Evolutionary conservation across 2,329 filamentous ascomycete genomes (phyloP), one percentile per base, ranked within the genome.

Genomic region (Raffaelea arxii): DNA sequence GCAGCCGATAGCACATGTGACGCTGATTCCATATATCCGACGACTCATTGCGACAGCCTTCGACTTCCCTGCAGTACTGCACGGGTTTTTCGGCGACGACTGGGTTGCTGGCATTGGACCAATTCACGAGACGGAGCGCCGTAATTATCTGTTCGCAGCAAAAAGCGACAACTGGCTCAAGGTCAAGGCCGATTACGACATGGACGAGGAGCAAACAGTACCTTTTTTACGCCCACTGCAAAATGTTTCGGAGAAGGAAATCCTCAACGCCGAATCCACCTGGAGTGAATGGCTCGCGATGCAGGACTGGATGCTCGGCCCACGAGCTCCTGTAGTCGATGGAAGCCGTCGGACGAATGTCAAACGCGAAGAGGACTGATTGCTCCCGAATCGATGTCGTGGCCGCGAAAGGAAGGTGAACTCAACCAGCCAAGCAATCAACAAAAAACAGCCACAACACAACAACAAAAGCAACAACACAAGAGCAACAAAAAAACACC

Each of bases 231-330:
- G 82, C 54, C 89, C 91, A 4, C 68, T 96, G n/a, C 81, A 85
- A 56, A 78, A 81, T 46, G 80, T 85, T 1, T 77, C 79, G 7
- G 80, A 91, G 58, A 77, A 79, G 21, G 92, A 97, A 67, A 86
- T 97, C 51, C 77, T 86, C 51, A 77, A 71, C 14, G 90, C 90
- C 0, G 91, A 97, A 66, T 75, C 77, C 51, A 81, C 75, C 49
- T 98, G 92, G 92, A 94, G 88, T 60, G 83, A 91, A 58, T 97
- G 91, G 91, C 69, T 96, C 25, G 87, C 87, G 12, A 94, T 96
- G 87, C 88, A 95, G 64, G 91, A 96, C 63, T 97, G 91, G 91
- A 94, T 95, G 89, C 70, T 96, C n/a, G 90, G 90, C 2, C 85
- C 86, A 2, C 71, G 86, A 51, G 82, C 83, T 25, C 85, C 84